phyloP scores from a whole-genome alignment of 1,139 yeast genomes.

The Kurtzmaniella quercitrusa region DNA sequence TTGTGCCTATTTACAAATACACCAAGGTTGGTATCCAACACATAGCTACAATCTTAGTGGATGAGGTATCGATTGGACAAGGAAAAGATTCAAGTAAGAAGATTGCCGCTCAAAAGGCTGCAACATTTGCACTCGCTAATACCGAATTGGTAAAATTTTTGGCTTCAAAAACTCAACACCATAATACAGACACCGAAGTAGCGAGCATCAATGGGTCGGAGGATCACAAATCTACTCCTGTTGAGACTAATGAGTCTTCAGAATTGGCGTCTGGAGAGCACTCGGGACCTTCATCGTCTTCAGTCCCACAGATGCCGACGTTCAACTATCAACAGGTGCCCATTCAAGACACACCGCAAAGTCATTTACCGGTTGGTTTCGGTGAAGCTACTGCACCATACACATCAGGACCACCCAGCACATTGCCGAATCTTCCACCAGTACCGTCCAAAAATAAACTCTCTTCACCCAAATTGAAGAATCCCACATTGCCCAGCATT shows the following conservation, averaged over 20 bases:
- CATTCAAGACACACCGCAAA: background rate
- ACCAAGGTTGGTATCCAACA: constrained; percentile 6
- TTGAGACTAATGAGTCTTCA: too few species aligned
- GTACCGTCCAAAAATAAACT: background rate
- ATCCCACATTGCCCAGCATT: background rate
- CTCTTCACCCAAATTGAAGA: background rate
- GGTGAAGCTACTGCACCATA: background rate
- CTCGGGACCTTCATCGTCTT: background rate
- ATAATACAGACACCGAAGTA: background rate
- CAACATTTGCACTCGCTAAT: constrained; percentile 7
- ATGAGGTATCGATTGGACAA: constrained; percentile 27
- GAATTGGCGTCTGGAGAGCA: too few species aligned
- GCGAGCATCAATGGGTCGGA: background rate
- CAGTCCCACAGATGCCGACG: background rate
- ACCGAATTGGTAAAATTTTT: constrained; percentile 5
- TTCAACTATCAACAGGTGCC: background rate
- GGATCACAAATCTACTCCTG: background rate
- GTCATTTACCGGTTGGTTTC: background rate
- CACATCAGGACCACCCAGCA: background rate
- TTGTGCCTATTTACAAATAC: constrained; percentile 8
- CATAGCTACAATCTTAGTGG: constrained; percentile 13
- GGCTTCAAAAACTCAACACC: constrained; percentile 3
- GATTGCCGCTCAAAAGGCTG: constrained; percentile 16
- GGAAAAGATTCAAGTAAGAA: constrained; percentile 29
- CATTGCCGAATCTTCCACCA: background rate